Conservation (phyloP, 2,329 filamentous ascomycete species). For the Acephala macrosclerotiorum region DNA sequence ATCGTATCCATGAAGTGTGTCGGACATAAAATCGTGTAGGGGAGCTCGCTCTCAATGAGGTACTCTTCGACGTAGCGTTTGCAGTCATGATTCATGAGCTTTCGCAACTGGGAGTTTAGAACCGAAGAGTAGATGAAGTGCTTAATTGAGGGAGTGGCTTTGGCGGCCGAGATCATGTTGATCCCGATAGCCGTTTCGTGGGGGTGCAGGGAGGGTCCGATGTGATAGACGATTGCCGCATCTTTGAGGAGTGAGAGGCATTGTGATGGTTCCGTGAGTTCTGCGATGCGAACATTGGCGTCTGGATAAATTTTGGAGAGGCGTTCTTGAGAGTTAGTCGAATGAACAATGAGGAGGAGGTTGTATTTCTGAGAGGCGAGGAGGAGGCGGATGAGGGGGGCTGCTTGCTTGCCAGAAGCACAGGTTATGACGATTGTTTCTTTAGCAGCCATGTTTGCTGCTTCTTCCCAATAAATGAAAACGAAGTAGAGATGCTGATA, state of each 20-base stretch:
- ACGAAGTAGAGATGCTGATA: too few species aligned
- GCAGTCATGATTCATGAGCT: background rate
- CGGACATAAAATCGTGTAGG: background rate
- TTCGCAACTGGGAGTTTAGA: background rate
- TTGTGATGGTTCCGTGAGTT: background rate
- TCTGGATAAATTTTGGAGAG: background rate
- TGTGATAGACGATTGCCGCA: background rate
- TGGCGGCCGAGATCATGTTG: background rate
- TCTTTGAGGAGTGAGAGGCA: background rate
- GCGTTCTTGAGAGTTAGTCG: background rate
- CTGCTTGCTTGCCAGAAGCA: background rate
- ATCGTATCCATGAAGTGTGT: background rate
- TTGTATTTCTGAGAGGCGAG: background rate
- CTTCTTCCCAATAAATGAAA: background rate
- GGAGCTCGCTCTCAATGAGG: background rate
- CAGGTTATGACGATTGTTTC: background rate
- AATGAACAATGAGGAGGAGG: background rate
- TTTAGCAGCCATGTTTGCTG: background rate
- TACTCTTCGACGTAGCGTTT: constrained; percentile 1
- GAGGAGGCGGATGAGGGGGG: background rate
- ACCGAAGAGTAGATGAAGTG: background rate
- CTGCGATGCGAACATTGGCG: background rate
- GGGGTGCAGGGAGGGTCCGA: background rate
- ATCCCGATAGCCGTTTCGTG: background rate
- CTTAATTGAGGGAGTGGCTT: background rate